A percentile compares a stretch with the other conserved stretches of the same genome.
These are phyloP conservation scores for Nitzschia palea DNA, from an alignment of 108 stramenopile genomes.

Conservation along the genomic window DNA sequence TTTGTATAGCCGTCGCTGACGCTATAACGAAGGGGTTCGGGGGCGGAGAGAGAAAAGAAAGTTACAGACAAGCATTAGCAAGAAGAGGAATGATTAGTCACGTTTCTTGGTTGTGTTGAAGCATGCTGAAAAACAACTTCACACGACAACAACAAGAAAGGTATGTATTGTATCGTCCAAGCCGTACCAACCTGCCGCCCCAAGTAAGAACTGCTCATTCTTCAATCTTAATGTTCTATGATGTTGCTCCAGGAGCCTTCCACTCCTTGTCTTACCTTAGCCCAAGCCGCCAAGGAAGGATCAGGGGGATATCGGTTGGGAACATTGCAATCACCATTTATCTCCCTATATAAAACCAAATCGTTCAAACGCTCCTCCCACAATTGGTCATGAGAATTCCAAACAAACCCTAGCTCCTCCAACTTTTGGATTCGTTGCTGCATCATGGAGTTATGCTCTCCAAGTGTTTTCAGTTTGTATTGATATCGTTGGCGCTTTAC, in stretches of 20 bases:
- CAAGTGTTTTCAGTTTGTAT: slow-evolving; percentile 28
- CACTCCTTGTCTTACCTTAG: slow-evolving; percentile 40
- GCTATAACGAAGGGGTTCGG: too few relatives aligned
- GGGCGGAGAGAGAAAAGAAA: neutral
- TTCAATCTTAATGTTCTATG: too few relatives aligned
- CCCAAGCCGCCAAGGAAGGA: slow-evolving; percentile 37
- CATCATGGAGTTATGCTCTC: slow-evolving; percentile 46
- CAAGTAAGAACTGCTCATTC: too few relatives aligned
- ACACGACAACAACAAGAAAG: too few relatives aligned
- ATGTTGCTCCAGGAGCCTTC: too few relatives aligned
- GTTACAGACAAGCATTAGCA: too few relatives aligned
- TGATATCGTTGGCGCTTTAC: slow-evolving; percentile 46
- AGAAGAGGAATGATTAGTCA: neutral
- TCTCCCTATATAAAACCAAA: slow-evolving; percentile 16
- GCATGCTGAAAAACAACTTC: too few relatives aligned
- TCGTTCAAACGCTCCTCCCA: slow-evolving; percentile 39
- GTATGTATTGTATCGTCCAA: too few relatives aligned
- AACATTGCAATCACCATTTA: slow-evolving; percentile 32
- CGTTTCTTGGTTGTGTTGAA: too few relatives aligned
- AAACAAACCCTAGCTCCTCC: slow-evolving; percentile 52
- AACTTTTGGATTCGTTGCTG: slow-evolving; percentile 41
- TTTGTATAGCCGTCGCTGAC: slow-evolving; percentile 45
- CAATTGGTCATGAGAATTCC: slow-evolving; percentile 43
- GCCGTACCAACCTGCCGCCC: too few relatives aligned
- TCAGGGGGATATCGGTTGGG: slow-evolving; percentile 31